Evolutionary conservation across 148 eudicot species (phyloP).

Genomic region (Agrostemma githago): DNA sequence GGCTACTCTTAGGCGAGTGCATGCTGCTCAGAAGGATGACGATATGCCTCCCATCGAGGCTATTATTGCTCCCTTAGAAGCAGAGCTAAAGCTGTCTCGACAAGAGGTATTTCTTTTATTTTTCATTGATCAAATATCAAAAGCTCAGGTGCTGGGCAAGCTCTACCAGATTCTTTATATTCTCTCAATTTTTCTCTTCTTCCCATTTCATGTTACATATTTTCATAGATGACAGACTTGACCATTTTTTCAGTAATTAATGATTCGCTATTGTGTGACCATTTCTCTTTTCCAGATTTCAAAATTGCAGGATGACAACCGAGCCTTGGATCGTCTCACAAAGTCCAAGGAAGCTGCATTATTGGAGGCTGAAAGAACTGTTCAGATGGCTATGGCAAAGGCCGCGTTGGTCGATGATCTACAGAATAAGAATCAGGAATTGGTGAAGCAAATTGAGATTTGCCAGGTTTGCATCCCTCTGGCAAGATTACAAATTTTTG

Average conservation of each 20-base stretch:
- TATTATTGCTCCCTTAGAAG: slow-evolving; percentile 89
- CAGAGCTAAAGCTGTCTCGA: slow-evolving; percentile 78
- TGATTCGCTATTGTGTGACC: slow-evolving; percentile 21
- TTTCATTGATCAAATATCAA: not conserved
- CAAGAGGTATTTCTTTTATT: slow-evolving; percentile 48
- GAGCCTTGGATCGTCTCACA: slow-evolving; percentile 89
- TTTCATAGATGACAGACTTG: no score
- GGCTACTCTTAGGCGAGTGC: slow-evolving; percentile 97
- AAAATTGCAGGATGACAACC: slow-evolving; percentile 87
- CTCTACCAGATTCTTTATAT: not conserved
- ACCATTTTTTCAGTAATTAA: not conserved
- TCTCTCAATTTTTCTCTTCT: not conserved
- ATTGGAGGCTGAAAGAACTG: slow-evolving; percentile 80
- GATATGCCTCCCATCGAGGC: slow-evolving; percentile 98
- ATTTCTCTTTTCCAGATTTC: slow-evolving; percentile 44
- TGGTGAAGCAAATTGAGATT: slow-evolving; percentile 91
- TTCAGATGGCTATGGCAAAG: slow-evolving; percentile 77
- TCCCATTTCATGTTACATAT: no score
- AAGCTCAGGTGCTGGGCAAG: not conserved
- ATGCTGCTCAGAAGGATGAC: slow-evolving; percentile 93
- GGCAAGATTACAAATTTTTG: not conserved
- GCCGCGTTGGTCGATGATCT: slow-evolving; percentile 94
- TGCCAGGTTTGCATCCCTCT: slow-evolving; percentile 62
- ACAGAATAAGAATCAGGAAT: slow-evolving; percentile 87
- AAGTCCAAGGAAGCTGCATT: slow-evolving; percentile 95